Evolutionary conservation across 345 rosid genomes (phyloP), one percentile per base, ranked within the genome.

Genomic region (Corchorus capsularis): DNA sequence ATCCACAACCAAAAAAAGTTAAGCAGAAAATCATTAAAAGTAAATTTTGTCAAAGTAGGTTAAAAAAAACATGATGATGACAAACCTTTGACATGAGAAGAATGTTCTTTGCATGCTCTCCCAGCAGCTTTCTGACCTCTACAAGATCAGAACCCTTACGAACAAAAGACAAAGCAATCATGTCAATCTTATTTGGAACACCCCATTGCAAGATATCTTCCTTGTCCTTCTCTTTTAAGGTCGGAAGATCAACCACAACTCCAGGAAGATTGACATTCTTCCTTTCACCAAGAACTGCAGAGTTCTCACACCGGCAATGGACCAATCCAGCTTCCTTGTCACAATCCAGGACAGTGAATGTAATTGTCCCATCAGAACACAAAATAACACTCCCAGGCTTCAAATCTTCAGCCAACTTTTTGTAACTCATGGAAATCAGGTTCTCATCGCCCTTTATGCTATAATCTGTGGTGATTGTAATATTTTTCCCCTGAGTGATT

Each of bases 251-350:
- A 12, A 88, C 92, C 54, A 88, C 75, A n/a, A 88, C 88, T 14
- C 91, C 87, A 2, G 89, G 89, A 54, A 88, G 89, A 84, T 88
- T 86, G 19, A 86, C 89, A 55, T 88, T 88, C 84, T 88, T 88
- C 76, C 89, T 84, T 78, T 85, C 88, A 45, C 92, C 89, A 2
- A 88, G 82, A 56, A 80, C 66, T 3, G 92, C 88, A 57, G 87
- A 79, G 66, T 85, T 88, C 85, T 88, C 88, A 15, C 92, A 88
- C 8, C 79, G 81, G 39, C 87, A 86, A 11, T 17, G 77, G 8
- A 88, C 88, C 67, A 82, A 59, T 46, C 91, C 87, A 11, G 64
- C 63, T 63, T 74, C 62, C 49, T 19, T 66, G 75, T 84, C 80
- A 69, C 89, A 86, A 1, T 81, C 70, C 75, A 86, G 39, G 35